phyloP scores from a whole-genome alignment of 352 stramenopile species.

The Discostella stelligera region DNA sequence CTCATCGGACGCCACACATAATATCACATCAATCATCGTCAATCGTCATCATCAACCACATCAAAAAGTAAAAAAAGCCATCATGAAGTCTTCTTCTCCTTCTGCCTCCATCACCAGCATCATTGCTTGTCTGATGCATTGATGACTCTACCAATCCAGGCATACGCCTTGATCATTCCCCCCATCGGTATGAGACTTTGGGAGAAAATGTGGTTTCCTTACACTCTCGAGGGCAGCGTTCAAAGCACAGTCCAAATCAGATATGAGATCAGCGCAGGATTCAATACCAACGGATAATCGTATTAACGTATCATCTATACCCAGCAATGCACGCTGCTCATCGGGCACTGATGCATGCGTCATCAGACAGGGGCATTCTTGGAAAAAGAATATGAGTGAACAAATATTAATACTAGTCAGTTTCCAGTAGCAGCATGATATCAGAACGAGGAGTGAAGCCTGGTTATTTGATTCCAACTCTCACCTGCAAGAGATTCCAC shows the following conservation, averaged over 20 bases:
- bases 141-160: too few species aligned
- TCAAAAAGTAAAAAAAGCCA: too few species aligned
- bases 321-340: constrained; percentile 87
- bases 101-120: background rate
- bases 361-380: constrained; percentile 85
- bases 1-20: too few species aligned
- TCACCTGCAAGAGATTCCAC: constrained; percentile 71
- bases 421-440: background rate
- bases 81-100: background rate
- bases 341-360: constrained; percentile 92
- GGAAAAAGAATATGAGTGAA: background rate
- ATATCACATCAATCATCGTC: too few species aligned
- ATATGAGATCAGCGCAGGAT: constrained; percentile 90
- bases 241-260: constrained; percentile 89
- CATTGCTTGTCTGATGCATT: too few species aligned
- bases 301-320: constrained; percentile 92
- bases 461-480: background rate
- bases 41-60: too few species aligned
- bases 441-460: background rate
- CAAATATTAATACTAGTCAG: background rate
- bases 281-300: constrained; percentile 93
- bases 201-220: background rate
- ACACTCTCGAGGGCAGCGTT: constrained; percentile 44
- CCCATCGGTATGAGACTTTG: too few species aligned
- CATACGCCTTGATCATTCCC: too few species aligned